Evolutionary conservation across 176 grass and related monocot genomes (phyloP), one percentile per base, ranked within the genome.

Genomic region (maize (Zea mays)): DNA sequence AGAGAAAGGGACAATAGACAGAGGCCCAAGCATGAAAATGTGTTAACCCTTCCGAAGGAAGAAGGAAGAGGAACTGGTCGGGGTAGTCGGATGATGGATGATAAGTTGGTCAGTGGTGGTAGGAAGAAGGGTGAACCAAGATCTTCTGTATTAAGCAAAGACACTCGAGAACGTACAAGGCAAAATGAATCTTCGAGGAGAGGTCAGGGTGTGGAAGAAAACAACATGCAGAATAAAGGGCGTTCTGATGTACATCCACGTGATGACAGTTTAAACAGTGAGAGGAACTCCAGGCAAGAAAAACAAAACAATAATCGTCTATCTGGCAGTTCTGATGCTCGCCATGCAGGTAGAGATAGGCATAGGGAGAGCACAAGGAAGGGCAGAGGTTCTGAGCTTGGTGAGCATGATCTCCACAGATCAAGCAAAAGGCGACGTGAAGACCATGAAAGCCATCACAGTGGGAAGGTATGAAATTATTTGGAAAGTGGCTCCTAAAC

Each of bases 1-100:
- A 92, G 88, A 68, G 96, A 99, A 74, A 92, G 90, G 82, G 92
- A 99, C 54, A 90, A 93, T 52, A 89, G 87, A 58, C 89, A 99
- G 84, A 92, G 85, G 76, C 78, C 88, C 71, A 99, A 87, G 72
- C 87, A 90, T 80, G 94, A 97, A 49, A 88, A 39, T 67, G 43
- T 71, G 44, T 16, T 45, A 43, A 57, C 74, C n/a, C 72, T 90
- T 81, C 83, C 88, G 60, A 97, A 79, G 86, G 91, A 95, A 86
- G 89, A 94, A 83, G 86, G 72, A 65, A 86, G 90, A 86, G 92
- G 85, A 62, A 83, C 85, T 64, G 74, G 72, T 68, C 66, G 83
- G 20, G 86, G 72, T 75, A 84, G 88, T 42, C 83, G 85, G 61
- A 40, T 78, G 81, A 54, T 47, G 60, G 88, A 90, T 73, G 88